phyloP scores from a whole-genome alignment of 2,329 filamentous ascomycete genomes.

The Fusarium illudens region DNA sequence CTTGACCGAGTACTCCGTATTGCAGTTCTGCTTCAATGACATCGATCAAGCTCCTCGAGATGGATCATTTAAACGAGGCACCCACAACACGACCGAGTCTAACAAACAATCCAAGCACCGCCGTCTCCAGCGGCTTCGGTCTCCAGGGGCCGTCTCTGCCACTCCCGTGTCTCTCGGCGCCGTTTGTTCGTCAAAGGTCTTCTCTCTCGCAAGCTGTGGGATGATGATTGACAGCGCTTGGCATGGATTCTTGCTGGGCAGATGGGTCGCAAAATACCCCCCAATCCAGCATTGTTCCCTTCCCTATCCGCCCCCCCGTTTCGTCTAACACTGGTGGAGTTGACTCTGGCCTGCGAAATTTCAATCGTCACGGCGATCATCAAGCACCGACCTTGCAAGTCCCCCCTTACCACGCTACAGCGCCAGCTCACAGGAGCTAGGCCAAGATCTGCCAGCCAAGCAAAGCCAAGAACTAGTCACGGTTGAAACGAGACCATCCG shows the following conservation, averaged over 20 bases:
- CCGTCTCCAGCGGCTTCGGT: slow-evolving; percentile 8
- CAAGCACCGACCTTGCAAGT: slow-evolving; percentile 5
- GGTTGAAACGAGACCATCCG: slow-evolving; percentile 27
- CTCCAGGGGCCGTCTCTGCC: slow-evolving; percentile 29
- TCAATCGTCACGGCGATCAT: slow-evolving; percentile 43
- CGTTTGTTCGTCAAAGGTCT: neutral
- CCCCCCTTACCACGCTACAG: neutral
- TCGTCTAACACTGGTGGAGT: slow-evolving; percentile 14
- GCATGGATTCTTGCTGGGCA: slow-evolving; percentile 8
- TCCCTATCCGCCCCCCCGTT: neutral
- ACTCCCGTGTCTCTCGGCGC: slow-evolving; percentile 21
- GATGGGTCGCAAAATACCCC: slow-evolving; percentile 4
- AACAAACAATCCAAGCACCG: neutral
- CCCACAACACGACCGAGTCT: neutral
- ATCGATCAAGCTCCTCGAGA: neutral
- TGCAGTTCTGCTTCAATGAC: neutral
- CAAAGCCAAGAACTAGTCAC: slow-evolving; percentile 15
- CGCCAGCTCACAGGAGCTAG: neutral
- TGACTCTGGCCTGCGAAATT: slow-evolving; percentile 35
- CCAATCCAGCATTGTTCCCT: neutral
- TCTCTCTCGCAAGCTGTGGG: neutral
- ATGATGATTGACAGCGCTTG: slow-evolving; percentile 26
- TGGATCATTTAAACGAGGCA: neutral
- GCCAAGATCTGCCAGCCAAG: slow-evolving; percentile 29
- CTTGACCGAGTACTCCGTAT: neutral